These are phyloP conservation scores for Silene conica DNA, from an alignment of 148 eudicot genomes.

Conservation along the genomic window DNA sequence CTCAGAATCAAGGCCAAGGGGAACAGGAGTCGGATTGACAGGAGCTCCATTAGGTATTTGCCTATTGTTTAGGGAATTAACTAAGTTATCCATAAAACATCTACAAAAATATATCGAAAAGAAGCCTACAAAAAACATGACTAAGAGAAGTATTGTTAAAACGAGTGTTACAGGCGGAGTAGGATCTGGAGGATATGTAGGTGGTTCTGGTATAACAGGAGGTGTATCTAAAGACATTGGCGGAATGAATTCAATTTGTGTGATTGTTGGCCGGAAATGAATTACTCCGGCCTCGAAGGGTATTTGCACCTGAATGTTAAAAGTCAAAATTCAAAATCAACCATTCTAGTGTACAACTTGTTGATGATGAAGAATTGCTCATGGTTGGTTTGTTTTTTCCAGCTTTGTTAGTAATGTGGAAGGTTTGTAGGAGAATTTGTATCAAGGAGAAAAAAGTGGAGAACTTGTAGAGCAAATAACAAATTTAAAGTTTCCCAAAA, in stretches of 20 bases:
- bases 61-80: slow-evolving; percentile 32
- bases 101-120: slow-evolving; percentile 70
- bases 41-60: slow-evolving; percentile 37
- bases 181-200: slow-evolving; percentile 16
- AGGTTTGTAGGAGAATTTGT: slow-evolving; percentile 13
- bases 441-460: slow-evolving; percentile 26
- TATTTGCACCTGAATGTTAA: background rate
- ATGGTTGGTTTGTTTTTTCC: background rate
- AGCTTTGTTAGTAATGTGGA: slow-evolving; percentile 6
- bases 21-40: slow-evolving; percentile 17
- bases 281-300: slow-evolving; percentile 20
- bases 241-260: background rate
- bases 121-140: slow-evolving; percentile 58
- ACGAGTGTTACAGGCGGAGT: slow-evolving; percentile 54
- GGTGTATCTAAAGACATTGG: slow-evolving; percentile 26
- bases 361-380: slow-evolving; percentile 3
- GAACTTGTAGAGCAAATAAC: slow-evolving; percentile 22
- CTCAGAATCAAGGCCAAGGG: slow-evolving; percentile 44
- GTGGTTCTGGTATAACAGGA: slow-evolving; percentile 15
- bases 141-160: slow-evolving; percentile 48
- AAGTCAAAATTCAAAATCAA: background rate
- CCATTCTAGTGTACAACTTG: slow-evolving; percentile 2
- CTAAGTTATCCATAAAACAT: slow-evolving; percentile 47
- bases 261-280: slow-evolving; percentile 27
- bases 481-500: slow-evolving; percentile 22